Base-by-base conservation (phyloP, 352 stramenopile genomes). In the Phytophthora idaei region DNA sequence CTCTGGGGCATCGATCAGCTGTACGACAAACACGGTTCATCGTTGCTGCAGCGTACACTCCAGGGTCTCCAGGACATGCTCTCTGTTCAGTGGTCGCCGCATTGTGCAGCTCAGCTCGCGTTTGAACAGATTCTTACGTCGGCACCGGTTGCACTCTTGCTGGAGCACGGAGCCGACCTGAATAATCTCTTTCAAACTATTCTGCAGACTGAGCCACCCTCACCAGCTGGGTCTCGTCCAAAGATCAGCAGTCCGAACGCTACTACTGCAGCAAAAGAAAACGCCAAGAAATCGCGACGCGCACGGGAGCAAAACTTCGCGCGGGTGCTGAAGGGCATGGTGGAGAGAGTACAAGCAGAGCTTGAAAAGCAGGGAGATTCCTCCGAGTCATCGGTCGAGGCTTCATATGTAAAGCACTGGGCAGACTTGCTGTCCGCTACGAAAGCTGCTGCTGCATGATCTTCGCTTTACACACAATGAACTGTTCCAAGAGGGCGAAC, bases 81-180 rank as follows among this genome's bases (percentile, higher is more conserved):
- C 27, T 61, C 46, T 7, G 61, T 81, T 0, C 78, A 85, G 42
- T 90, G 81, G 81, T 77, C 70, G 8, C 47, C 37, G 4, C 12
- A 60, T 3, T 58, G 69, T 31, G n/a, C 54, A 1, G 55, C 72
- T 8, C 81, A 85, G 31, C 51, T 80, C 29, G 49, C 65, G 9
- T 39, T 81, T 12, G 69, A 81, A 46, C 66, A 79, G 21, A 21
- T 77, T 45, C 61, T 85, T 45, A 39, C 39, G 5, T 57, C 57
- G 15, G 61, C 69, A 29, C 60, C 64, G 4, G 7, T 68, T 41
- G 10, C 37, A 27, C 37, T 68, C 15, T 31, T 72, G 29, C 37
- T 73, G 11, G 25, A 59, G 12, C 44, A 67, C 10, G 46, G 51
- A 21, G n/a, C 52, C 2, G 37, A 64, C 4, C 36, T 77, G 12